Evolutionary conservation across 208 protist species (phyloP).

Genomic region (Wallacemonas sp.): DNA sequence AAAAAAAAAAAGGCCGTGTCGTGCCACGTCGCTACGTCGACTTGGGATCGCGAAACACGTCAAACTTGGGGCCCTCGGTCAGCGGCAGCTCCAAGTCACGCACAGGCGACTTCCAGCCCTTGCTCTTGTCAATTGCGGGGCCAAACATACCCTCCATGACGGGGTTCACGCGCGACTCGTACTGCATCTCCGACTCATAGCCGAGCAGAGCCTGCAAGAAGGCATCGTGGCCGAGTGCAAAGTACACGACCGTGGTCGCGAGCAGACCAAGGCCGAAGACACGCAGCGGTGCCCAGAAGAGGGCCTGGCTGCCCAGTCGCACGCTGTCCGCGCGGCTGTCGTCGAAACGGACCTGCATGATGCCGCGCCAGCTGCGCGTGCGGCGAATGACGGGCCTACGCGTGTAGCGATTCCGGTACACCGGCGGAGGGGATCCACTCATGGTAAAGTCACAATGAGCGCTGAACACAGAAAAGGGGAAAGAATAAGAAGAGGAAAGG

Average conservation of each 20-base stretch:
- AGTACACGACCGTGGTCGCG: slow-evolving; percentile 57
- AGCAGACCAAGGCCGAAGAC: slow-evolving; percentile 71
- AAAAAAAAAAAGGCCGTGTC: background rate
- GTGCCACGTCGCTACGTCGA: slow-evolving; percentile 34
- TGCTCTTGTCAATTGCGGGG: slow-evolving; percentile 55
- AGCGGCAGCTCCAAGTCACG: slow-evolving; percentile 75
- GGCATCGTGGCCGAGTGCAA: slow-evolving; percentile 72
- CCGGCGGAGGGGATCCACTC: background rate
- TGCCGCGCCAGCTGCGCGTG: slow-evolving; percentile 87
- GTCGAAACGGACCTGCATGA: slow-evolving; percentile 90
- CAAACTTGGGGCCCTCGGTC: slow-evolving; percentile 71
- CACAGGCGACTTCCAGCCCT: slow-evolving; percentile 74
- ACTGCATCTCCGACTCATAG: slow-evolving; percentile 92
- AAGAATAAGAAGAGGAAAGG: background rate
- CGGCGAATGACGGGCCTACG: slow-evolving; percentile 75
- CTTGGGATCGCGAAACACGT: slow-evolving; percentile 75
- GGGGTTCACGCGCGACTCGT: slow-evolving; percentile 85
- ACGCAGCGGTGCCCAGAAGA: slow-evolving; percentile 76
- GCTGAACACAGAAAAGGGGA: background rate
- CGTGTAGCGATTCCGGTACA: slow-evolving; percentile 16
- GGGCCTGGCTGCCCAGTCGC: slow-evolving; percentile 52
- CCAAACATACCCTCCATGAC: slow-evolving; percentile 26
- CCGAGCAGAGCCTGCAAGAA: slow-evolving; percentile 86
- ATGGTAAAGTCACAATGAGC: background rate
- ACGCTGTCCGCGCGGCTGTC: slow-evolving; percentile 76